Evolutionary conservation across 371 early-diverging fungal genomes (phyloP), one percentile per base, ranked within the genome.

Genomic region (Circinella umbellata): DNA sequence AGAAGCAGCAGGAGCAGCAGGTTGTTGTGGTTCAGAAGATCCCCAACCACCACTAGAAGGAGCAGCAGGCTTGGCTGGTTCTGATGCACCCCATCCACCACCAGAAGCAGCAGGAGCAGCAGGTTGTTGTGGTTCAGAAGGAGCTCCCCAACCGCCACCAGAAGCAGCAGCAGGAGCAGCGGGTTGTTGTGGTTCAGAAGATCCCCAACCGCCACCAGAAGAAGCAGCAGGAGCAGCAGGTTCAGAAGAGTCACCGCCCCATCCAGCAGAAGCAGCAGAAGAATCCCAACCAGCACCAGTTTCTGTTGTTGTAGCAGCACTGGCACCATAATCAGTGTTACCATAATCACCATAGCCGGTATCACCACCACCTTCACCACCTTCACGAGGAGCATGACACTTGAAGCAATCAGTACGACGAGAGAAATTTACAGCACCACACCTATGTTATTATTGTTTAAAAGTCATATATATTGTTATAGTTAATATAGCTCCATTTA

Each of bases 341-440:
- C 57, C 64, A 55, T 60, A 66, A 65, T 72, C 75, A 63, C 78
- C 63, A 51, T 77, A 75, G 59, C 71, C 69, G 46, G 75, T 72
- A 61, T 27, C 75, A 59, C 83, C 85, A 42, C 88, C 88, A 55
- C 79, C n/a, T n/a, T n/a, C 81, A 60, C 79, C 81, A 65, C 81
- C 77, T 38, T 88, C 86, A 72, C 86, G 86, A 15, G 87, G 80
- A 46, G 82, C 76, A 49, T 77, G 76, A 68, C 92, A 92, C 73
- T 87, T 87, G 81, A 85, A 89, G 74, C 92, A 92, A 62, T 85
- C 88, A 36, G 83, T 79, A 68, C 91, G 79, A 63, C 87, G 82
- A 54, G 87, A 85, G 70, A 88, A 90, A 64, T 88, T 88, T 54
- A 81, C 84, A 65, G 83, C 86, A 36, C 84, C 79, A 66, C 90